Conservation (phyloP, 371 early-diverging fungal species). For the Mucor piriformis region DNA sequence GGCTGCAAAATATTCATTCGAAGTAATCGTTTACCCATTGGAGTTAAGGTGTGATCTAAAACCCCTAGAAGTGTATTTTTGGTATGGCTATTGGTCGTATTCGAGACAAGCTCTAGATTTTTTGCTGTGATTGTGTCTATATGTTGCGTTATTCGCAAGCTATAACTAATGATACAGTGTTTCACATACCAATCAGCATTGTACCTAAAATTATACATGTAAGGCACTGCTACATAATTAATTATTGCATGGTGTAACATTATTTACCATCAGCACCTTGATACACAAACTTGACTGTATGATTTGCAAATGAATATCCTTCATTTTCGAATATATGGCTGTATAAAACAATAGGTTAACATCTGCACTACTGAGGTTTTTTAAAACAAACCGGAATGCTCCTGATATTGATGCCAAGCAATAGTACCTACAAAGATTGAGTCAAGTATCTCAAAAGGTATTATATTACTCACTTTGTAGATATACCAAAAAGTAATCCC, state of each 20-base stretch:
- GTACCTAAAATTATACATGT: conserved; percentile 30
- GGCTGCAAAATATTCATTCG: conserved; percentile 80
- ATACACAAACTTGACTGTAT: conserved; percentile 69
- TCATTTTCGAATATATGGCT: conserved; percentile 61
- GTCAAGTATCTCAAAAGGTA: too few species aligned
- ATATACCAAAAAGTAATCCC: conserved; percentile 42
- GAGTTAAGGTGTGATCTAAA: conserved; percentile 64
- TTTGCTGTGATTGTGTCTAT: conserved; percentile 57
- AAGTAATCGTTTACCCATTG: conserved; percentile 77
- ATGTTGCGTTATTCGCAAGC: too few species aligned
- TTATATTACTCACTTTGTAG: conserved; percentile 49
- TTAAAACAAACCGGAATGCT: conserved; percentile 43
- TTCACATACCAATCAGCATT: conserved; percentile 61
- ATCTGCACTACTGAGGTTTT: neutral
- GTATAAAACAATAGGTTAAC: neutral
- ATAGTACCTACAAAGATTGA: conserved; percentile 53
- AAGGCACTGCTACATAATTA: neutral
- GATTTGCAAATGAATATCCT: conserved; percentile 50
- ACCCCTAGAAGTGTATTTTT: conserved; percentile 53
- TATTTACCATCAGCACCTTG: conserved; percentile 55
- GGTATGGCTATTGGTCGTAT: conserved; percentile 35
- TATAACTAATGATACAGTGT: neutral
- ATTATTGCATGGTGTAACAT: too few species aligned
- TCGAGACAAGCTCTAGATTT: conserved; percentile 69
- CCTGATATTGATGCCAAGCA: conserved; percentile 60